Conservation (phyloP, 208 protist species). For the Trypanosoma grayi region DNA sequence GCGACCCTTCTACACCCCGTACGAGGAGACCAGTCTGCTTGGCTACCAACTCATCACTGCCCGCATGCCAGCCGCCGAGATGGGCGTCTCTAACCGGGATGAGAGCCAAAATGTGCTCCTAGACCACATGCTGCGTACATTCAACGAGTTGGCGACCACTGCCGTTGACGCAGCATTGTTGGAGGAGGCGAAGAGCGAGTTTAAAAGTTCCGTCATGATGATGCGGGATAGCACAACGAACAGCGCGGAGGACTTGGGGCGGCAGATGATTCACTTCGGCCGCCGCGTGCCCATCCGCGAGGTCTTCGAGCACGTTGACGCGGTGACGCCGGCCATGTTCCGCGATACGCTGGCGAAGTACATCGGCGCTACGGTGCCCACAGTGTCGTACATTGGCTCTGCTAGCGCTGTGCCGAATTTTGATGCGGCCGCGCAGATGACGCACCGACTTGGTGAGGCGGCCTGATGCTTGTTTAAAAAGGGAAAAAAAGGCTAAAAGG, state of each 20-base stretch:
- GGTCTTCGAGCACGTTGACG: constrained; percentile 91
- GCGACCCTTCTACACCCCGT: constrained; percentile 90
- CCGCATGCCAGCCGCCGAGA: constrained; percentile 36
- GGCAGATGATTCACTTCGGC: constrained; percentile 94
- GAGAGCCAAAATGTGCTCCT: constrained; percentile 72
- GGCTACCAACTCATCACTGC: constrained; percentile 85
- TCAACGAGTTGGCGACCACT: constrained; percentile 66
- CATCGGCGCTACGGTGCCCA: constrained; percentile 48
- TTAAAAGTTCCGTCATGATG: constrained; percentile 92
- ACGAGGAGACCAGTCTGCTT: constrained; percentile 87
- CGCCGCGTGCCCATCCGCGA: constrained; percentile 89
- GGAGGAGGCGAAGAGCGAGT: constrained; percentile 92
- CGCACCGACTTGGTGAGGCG: constrained; percentile 6
- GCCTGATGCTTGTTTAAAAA: background rate
- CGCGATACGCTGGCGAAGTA: constrained; percentile 73
- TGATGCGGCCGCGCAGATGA: constrained; percentile 36
- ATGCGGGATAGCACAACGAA: constrained; percentile 95
- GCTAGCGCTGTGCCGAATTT: constrained; percentile 53
- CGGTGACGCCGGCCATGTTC: constrained; percentile 84
- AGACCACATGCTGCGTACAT: constrained; percentile 58
- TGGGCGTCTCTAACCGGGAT: constrained; percentile 31
- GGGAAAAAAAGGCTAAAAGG: background rate
- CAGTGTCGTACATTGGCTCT: constrained; percentile 77
- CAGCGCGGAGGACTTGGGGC: constrained; percentile 95
- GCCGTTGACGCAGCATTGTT: constrained; percentile 75